Percentiles rank a stretch among this genome's conserved stretches.
Evolutionary conservation across 75 land plant genomes (phyloP).

Genomic region (Selaginella tamariscina): DNA sequence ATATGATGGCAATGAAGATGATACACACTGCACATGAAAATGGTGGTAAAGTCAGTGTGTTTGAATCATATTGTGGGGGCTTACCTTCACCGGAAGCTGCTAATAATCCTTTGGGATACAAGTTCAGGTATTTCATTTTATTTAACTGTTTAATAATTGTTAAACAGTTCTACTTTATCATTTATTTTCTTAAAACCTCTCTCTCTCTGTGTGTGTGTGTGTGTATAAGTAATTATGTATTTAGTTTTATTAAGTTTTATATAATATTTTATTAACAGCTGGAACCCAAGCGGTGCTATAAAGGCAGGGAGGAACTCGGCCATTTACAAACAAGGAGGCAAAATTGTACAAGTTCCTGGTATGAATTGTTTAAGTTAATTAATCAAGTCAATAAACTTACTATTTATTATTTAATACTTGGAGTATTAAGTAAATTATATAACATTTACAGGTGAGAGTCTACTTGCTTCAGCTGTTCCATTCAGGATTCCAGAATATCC

Average conservation of each 20-base stretch:
- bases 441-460: constrained; percentile 48
- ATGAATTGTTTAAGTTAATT: neutral
- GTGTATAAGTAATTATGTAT: too few relatives aligned
- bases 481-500: constrained; percentile 57
- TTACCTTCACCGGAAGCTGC: constrained; percentile 93
- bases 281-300: constrained; percentile 94
- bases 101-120: constrained; percentile 90
- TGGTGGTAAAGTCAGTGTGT: constrained; percentile 54
- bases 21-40: constrained; percentile 63
- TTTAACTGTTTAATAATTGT: neutral
- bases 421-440: neutral
- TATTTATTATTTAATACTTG: neutral
- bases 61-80: constrained; percentile 94
- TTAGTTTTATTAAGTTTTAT: too few relatives aligned
- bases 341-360: constrained; percentile 59
- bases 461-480: constrained; percentile 67
- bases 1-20: constrained; percentile 99
- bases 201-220: too few relatives aligned
- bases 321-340: constrained; percentile 39
- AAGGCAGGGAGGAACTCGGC: constrained; percentile 83
- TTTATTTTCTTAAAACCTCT: neutral
- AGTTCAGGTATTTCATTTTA: constrained; percentile 53
- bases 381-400: neutral
- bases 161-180: constrained; percentile 15
- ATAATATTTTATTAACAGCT: constrained; percentile 34